phyloP scores from a whole-genome alignment of 2,329 filamentous ascomycete species.

The Pyrenophora seminiperda region DNA sequence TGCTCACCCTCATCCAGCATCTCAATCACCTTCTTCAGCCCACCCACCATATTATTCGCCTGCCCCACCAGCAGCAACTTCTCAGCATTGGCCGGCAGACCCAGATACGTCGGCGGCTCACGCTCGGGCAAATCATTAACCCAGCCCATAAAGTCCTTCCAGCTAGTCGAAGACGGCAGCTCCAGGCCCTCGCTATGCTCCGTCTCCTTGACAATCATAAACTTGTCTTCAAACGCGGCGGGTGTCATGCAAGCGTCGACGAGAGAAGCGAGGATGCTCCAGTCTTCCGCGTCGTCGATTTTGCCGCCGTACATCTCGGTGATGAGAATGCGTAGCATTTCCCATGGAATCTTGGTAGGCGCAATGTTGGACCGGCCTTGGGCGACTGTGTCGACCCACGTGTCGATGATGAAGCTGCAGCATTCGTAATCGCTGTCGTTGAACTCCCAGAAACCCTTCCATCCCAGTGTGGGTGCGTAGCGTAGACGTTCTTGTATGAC shows the following conservation, averaged over 20 bases:
- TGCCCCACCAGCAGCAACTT: constrained; percentile 90
- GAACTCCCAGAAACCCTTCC: constrained; percentile 99
- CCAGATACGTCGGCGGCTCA: constrained; percentile 93
- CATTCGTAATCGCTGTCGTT: constrained; percentile 99
- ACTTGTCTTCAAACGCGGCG: constrained; percentile 87
- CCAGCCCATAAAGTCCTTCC: constrained; percentile 89
- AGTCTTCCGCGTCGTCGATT: constrained; percentile 90
- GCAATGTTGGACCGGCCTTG: constrained; percentile 89
- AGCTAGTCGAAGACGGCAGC: constrained; percentile 78
- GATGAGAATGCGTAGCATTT: constrained; percentile 88
- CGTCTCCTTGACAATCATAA: constrained; percentile 75
- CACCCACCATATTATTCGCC: constrained; percentile 80
- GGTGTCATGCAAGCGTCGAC: constrained; percentile 82
- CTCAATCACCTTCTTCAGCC: constrained; percentile 82
- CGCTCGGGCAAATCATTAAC: constrained; percentile 90
- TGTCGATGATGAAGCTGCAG: constrained; percentile 92
- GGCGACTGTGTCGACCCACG: constrained; percentile 84
- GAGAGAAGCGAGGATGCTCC: constrained; percentile 71
- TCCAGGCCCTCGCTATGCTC: constrained; percentile 65
- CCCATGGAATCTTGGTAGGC: constrained; percentile 93
- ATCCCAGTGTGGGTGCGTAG: constrained; percentile 91
- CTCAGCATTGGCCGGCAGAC: constrained; percentile 93
- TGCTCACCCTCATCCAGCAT: constrained; percentile 94
- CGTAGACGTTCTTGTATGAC: constrained; percentile 93
- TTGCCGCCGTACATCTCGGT: constrained; percentile 97